These are phyloP conservation scores for Chalara sp. DNA, from an alignment of 2,329 filamentous ascomycete species.

Conservation along the genomic window DNA sequence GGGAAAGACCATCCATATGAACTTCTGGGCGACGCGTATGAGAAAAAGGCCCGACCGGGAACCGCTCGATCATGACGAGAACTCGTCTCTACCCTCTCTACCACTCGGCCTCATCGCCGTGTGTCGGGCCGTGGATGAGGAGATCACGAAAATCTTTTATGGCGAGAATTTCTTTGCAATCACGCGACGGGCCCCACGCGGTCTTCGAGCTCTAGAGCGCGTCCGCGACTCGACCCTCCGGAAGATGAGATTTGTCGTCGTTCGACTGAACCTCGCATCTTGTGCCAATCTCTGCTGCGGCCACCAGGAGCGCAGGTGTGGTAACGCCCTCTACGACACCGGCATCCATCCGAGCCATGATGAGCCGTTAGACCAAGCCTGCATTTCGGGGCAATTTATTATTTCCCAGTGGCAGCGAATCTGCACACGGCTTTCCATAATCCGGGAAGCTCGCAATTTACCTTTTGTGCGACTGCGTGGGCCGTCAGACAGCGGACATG, in stretches of 20 bases:
- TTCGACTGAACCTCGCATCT: neutral
- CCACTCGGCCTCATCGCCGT: neutral
- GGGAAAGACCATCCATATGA: too few species aligned
- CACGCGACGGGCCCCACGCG: neutral
- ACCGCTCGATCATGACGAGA: too few species aligned
- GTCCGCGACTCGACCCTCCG: neutral
- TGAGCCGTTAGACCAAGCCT: neutral
- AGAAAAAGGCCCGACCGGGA: too few species aligned
- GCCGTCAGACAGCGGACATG: slow-evolving; percentile 3
- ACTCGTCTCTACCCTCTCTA: neutral
- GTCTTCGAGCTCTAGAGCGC: neutral
- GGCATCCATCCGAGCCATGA: neutral
- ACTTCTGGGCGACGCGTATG: too few species aligned
- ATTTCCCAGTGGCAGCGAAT: slow-evolving; percentile 2
- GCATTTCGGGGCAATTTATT: neutral
- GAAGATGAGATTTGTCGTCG: neutral
- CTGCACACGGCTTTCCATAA: slow-evolving; percentile 2
- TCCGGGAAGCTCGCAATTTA: slow-evolving; percentile 3
- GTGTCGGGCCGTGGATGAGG: neutral
- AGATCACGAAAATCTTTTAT: neutral
- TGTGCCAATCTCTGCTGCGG: neutral
- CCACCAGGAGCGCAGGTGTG: neutral
- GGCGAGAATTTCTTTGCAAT: neutral
- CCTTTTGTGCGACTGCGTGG: slow-evolving; percentile 3
- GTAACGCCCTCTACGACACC: neutral